A percentile compares a stretch with the other conserved stretches of the same genome.
These are phyloP conservation scores for Chlorella sp. DNA, from an alignment of 139 green algal genomes.

Conservation along the genomic window DNA sequence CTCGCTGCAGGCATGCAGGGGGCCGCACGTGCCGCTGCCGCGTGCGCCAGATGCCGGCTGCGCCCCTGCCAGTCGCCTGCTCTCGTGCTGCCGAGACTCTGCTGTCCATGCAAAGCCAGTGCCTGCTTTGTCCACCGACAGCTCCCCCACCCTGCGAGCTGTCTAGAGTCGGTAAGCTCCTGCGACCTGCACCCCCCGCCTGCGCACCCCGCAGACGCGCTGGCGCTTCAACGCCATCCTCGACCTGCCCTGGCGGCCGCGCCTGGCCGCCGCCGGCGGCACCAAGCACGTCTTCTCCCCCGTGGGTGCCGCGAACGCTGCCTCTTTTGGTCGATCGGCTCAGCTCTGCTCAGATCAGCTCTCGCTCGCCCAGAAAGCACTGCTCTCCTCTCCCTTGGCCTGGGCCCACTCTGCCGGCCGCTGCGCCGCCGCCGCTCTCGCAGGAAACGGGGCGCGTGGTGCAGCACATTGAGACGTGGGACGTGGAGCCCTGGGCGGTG, in stretches of 20 bases:
- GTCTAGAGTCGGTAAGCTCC: too few species aligned
- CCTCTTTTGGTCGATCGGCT: background rate
- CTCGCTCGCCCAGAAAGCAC: too few species aligned
- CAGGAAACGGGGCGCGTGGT: conserved; percentile 56
- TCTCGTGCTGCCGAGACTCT: too few species aligned
- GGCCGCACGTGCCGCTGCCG: too few species aligned
- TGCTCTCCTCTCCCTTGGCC: background rate
- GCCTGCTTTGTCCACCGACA: too few species aligned
- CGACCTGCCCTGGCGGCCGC: conserved; percentile 65
- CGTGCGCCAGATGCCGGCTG: too few species aligned
- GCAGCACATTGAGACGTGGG: conserved; percentile 76
- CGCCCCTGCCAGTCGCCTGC: too few species aligned
- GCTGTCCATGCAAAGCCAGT: too few species aligned
- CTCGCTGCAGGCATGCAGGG: conserved; percentile 23
- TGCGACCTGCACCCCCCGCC: too few species aligned
- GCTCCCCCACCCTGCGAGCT: too few species aligned
- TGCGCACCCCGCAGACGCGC: too few species aligned
- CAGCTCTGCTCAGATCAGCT: background rate
- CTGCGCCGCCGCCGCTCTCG: background rate
- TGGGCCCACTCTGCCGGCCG: too few species aligned
- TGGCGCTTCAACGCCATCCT: conserved; percentile 70
- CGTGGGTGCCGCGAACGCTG: conserved; percentile 2
- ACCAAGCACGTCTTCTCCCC: conserved; percentile 72
- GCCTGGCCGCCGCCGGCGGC: conserved; percentile 62
- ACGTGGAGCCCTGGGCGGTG: conserved; percentile 64